phyloP scores from a whole-genome alignment of 1,139 yeast species.

The Suhomyces anneliseae region DNA sequence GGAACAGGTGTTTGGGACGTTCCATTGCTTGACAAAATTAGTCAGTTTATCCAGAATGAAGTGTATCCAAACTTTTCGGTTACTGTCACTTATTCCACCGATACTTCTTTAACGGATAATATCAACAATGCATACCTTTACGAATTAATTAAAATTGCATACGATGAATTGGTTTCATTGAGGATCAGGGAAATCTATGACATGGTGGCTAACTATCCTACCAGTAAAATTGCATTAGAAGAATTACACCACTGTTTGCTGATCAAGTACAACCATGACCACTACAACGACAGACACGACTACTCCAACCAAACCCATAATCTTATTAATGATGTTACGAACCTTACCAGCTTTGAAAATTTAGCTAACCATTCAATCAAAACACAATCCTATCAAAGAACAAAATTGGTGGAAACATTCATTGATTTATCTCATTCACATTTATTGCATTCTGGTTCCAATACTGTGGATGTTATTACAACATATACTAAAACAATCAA shows the following conservation, averaged over 20 bases:
- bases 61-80: constrained; percentile 41
- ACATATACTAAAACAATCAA: constrained; percentile 72
- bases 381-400: constrained; percentile 44
- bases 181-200: constrained; percentile 67
- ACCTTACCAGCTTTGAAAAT: constrained; percentile 19
- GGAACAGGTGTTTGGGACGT: constrained; percentile 44
- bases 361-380: constrained; percentile 21
- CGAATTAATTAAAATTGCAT: constrained; percentile 41
- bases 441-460: constrained; percentile 78
- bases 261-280: constrained; percentile 21
- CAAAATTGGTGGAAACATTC: constrained; percentile 56
- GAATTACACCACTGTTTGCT: constrained; percentile 60
- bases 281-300: constrained; percentile 8
- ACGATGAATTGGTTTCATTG: constrained; percentile 47
- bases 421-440: constrained; percentile 48
- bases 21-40: constrained; percentile 37
- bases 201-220: constrained; percentile 60
- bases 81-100: constrained; percentile 21
- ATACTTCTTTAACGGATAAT: constrained; percentile 15
- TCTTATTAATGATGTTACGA: constrained; percentile 12
- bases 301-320: constrained; percentile 9
- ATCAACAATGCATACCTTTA: constrained; percentile 20
- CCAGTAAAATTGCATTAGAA: constrained; percentile 55
- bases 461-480: constrained; percentile 71
- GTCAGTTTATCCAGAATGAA: constrained; percentile 38